These are phyloP conservation scores for Sutorius eximius DNA, from an alignment of 1,284 basidiomycete genomes.

Conservation along the genomic window DNA sequence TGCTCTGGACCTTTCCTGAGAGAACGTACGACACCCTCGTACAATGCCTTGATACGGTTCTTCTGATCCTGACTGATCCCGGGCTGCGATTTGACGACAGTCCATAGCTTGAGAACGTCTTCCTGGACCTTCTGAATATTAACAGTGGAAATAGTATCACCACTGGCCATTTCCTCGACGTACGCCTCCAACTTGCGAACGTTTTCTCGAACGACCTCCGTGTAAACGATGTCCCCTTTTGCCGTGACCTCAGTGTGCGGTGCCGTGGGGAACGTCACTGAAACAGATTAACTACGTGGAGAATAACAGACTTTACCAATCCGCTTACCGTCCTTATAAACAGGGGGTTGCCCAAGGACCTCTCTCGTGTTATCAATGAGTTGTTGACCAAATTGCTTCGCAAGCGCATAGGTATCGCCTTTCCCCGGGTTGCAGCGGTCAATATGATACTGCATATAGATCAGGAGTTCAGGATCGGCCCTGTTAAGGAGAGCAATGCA, in stretches of 20 bases:
- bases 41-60: conserved; percentile 94
- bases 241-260: conserved; percentile 91
- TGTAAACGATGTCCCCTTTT: conserved; percentile 94
- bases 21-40: conserved; percentile 91
- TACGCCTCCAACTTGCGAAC: conserved; percentile 98
- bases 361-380: conserved; percentile 93
- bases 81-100: conserved; percentile 94
- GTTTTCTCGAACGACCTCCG: conserved; percentile 91
- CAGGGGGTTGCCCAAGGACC: conserved; percentile 77
- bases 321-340: conserved; percentile 89
- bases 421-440: conserved; percentile 78
- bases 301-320: background rate
- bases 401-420: conserved; percentile 90
- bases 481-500: conserved; percentile 98
- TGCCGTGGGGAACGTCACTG: conserved; percentile 97
- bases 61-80: conserved; percentile 97
- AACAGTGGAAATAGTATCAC: conserved; percentile 81
- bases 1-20: conserved; percentile 67
- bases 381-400: conserved; percentile 96
- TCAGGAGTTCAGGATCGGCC: conserved; percentile 86
- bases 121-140: conserved; percentile 98
- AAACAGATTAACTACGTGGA: background rate
- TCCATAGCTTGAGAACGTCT: conserved; percentile 95
- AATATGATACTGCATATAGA: conserved; percentile 96
- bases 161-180: conserved; percentile 97